A percentile compares a stretch with the other conserved stretches of the same genome.
Conservation (phyloP, 208 protist genomes). For the Trypanosoma conorhini region DNA sequence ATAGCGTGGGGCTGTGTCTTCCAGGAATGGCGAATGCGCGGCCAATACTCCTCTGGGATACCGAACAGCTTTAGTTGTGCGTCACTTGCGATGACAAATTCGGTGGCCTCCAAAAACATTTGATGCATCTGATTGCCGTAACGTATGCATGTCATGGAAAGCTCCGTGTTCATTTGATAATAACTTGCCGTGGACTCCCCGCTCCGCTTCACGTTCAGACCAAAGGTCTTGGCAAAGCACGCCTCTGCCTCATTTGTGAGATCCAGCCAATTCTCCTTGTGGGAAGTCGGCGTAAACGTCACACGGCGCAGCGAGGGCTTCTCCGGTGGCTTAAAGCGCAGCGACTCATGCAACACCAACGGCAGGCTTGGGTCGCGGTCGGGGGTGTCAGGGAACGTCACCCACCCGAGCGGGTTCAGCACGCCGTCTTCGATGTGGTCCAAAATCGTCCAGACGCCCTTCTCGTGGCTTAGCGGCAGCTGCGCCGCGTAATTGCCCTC, state of each 20-base stretch:
- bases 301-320: slow-evolving; percentile 58
- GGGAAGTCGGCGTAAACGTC: slow-evolving; percentile 49
- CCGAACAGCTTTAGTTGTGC: slow-evolving; percentile 65
- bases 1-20: slow-evolving; percentile 73
- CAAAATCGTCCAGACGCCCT: slow-evolving; percentile 66
- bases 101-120: slow-evolving; percentile 89
- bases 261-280: slow-evolving; percentile 75
- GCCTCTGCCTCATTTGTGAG: slow-evolving; percentile 70
- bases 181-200: slow-evolving; percentile 70
- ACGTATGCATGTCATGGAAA: slow-evolving; percentile 59
- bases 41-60: slow-evolving; percentile 86
- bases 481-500: slow-evolving; percentile 52
- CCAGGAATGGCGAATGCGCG: slow-evolving; percentile 80
- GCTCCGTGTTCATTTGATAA: slow-evolving; percentile 81
- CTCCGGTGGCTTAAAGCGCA: slow-evolving; percentile 49
- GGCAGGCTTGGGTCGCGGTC: slow-evolving; percentile 53
- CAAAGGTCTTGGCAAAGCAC: slow-evolving; percentile 79
- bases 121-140: slow-evolving; percentile 74
- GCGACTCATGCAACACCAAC: slow-evolving; percentile 55
- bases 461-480: slow-evolving; percentile 51
- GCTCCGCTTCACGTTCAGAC: slow-evolving; percentile 67
- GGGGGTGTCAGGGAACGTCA: slow-evolving; percentile 75
- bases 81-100: slow-evolving; percentile 73
- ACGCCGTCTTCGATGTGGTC: slow-evolving; percentile 59
- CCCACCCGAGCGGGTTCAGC: slow-evolving; percentile 70